These are phyloP conservation scores for Tetragonia tetragonoides DNA, from an alignment of 148 eudicot species.

Conservation along the genomic window DNA sequence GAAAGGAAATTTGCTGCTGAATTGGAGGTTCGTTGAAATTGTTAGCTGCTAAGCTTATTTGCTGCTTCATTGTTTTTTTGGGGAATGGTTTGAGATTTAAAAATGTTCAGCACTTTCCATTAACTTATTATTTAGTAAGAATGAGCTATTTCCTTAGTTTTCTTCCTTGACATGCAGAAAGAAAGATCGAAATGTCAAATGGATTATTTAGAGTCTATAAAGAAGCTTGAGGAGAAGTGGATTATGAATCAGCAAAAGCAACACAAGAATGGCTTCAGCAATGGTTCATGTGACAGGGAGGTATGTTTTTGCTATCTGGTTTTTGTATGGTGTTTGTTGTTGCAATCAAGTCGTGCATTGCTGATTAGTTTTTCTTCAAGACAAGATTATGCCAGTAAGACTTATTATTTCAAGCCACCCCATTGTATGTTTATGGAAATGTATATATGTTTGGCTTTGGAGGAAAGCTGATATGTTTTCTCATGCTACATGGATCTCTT, in stretches of 20 bases:
- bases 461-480: not conserved
- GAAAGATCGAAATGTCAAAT: conserved; percentile 91
- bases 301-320: conserved; percentile 30
- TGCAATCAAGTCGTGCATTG: not conserved
- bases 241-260: conserved; percentile 59
- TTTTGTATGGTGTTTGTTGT: not conserved
- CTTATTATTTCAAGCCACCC: not conserved
- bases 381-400: not conserved
- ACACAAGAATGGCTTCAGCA: conserved; percentile 49
- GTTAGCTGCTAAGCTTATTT: conserved; percentile 16
- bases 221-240: conserved; percentile 93
- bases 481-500: not conserved
- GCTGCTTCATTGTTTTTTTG: conserved; percentile 9
- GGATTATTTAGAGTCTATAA: conserved; percentile 94
- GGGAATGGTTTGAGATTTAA: conserved; percentile 15
- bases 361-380: not conserved
- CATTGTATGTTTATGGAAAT: conserved; percentile 1
- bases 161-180: conserved; percentile 44
- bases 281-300: conserved; percentile 45
- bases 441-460: not conserved
- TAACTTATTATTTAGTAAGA: not conserved
- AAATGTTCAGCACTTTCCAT: not conserved
- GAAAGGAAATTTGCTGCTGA: conserved; percentile 66
- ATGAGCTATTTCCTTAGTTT: conserved; percentile 5
- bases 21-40: conserved; percentile 59